Evolutionary conservation across 495 filamentous ascomycete genomes (phyloP).

Genomic region (Xylona heveae): DNA sequence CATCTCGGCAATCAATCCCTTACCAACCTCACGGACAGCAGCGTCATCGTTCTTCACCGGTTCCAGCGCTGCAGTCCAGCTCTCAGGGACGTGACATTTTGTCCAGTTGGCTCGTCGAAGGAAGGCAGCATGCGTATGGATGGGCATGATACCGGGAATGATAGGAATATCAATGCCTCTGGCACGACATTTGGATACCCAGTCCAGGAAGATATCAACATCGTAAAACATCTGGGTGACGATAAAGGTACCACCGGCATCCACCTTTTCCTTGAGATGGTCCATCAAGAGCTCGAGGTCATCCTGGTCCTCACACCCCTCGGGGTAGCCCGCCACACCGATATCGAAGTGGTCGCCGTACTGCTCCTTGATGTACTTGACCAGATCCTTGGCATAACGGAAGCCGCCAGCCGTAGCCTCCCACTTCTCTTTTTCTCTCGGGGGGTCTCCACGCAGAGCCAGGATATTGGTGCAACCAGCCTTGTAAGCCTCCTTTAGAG

Average conservation of each 20-base stretch:
- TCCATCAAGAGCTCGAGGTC: conserved; percentile 70
- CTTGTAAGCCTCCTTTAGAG: conserved; percentile 74
- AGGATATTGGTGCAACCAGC: conserved; percentile 96
- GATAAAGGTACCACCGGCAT: conserved; percentile 81
- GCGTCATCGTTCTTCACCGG: conserved; percentile 94
- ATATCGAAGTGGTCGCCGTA: conserved; percentile 97
- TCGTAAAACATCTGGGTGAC: conserved; percentile 99
- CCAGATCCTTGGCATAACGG: conserved; percentile 79
- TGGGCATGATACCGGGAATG: conserved; percentile 97
- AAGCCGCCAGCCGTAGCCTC: conserved; percentile 68
- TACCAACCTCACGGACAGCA: conserved; percentile 76
- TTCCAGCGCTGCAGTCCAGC: conserved; percentile 66
- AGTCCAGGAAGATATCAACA: conserved; percentile 76
- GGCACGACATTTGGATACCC: conserved; percentile 68
- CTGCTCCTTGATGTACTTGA: conserved; percentile 70
- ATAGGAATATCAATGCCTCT: conserved; percentile 78
- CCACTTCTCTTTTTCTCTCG: conserved; percentile 88
- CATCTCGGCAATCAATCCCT: conserved; percentile 76
- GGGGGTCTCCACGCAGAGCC: conserved; percentile 85
- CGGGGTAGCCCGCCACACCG: conserved; percentile 91
- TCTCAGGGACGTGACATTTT: conserved; percentile 55
- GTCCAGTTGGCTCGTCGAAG: conserved; percentile 77
- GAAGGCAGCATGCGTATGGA: conserved; percentile 85
- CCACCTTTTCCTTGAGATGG: conserved; percentile 93
- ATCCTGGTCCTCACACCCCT: conserved; percentile 82